Conservation (phyloP, 306 rosid genomes). For the Fagus sylvatica region DNA sequence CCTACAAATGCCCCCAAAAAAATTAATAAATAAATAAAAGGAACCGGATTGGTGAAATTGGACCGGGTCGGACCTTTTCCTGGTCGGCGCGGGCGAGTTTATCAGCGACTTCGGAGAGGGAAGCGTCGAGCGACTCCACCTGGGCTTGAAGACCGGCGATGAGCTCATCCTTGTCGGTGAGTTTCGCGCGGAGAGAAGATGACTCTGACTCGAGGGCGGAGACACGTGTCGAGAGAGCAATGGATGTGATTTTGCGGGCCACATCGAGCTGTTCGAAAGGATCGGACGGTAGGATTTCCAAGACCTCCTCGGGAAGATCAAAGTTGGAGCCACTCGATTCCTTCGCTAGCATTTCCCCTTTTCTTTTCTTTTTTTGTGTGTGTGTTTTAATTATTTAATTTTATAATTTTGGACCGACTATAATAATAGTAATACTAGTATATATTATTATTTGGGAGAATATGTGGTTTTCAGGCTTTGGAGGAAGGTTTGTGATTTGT, state of each 20-base stretch:
- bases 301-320: conserved; percentile 67
- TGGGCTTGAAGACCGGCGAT: conserved; percentile 62
- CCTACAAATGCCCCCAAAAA: conserved; percentile 38
- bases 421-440: too few relatives aligned
- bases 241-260: conserved; percentile 90
- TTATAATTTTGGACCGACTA: too few relatives aligned
- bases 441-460: too few relatives aligned
- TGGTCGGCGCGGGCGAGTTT: conserved; percentile 51
- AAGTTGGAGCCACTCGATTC: conserved; percentile 54
- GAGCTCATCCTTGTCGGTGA: conserved; percentile 58
- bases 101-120: conserved; percentile 56
- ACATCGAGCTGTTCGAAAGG: conserved; percentile 92
- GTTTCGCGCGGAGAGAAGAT: conserved; percentile 42
- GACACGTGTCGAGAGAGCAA: conserved; percentile 84
- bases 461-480: too few relatives aligned
- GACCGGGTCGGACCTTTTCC: conserved; percentile 53
- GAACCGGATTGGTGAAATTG: not conserved
- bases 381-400: not conserved
- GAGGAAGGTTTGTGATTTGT: too few relatives aligned
- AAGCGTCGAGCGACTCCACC: conserved; percentile 54
- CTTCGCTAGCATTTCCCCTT: conserved; percentile 39
- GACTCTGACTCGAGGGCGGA: conserved; percentile 57
- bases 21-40: not conserved
- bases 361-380: not conserved
- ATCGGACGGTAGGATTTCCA: conserved; percentile 71